Base-by-base conservation (phyloP, 306 rosid species). In the Cucurbita ficifolia region DNA sequence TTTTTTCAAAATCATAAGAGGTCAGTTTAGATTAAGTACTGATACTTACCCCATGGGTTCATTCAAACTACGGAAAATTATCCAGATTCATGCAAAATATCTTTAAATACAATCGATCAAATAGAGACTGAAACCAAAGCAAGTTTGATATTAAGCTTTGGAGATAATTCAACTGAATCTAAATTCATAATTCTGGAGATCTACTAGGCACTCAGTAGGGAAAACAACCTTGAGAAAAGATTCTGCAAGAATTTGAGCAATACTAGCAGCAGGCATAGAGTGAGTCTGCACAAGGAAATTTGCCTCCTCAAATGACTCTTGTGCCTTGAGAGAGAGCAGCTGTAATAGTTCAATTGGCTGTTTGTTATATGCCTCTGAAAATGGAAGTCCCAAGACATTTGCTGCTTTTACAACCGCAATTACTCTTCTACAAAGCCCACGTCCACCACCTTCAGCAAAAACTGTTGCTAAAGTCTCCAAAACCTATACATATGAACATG, bases 221-320 rank as follows among this genome's bases (percentile, higher is more conserved):
- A 11, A 58, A 76, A 71, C 71, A 77, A 93, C 98, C 97, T 93
- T 93, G 36, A 93, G 81, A 86, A 93, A 93, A 76, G 98, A 93
- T 81, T 93, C 98, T 24, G 98, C 92, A 62, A 93, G 97, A 83
- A 93, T 90, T 83, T 88, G 98, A 72, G 98, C 98, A 81, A 90
- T 88, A 76, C 86, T 90, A 51, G 97, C 85, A 6, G 97, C 89
- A 49, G 96, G 89, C 96, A 93, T 88, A 35, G 88, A 82, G 81
- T 93, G 94, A 82, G 97, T 87, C 76, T 86, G 92, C 79, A 93
- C 97, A 48, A 90, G 88, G 73, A 88, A 84, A 33, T 81, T 76
- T 59, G 98, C 98, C 87, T 93, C 98, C 84, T 87, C 98, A 85
- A 88, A 93, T 43, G 97, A 90, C 74, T 93, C 98, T 73, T 93